phyloP scores from a whole-genome alignment of 805 yeast genomes.

The Wickerhamiella bombiphila region DNA sequence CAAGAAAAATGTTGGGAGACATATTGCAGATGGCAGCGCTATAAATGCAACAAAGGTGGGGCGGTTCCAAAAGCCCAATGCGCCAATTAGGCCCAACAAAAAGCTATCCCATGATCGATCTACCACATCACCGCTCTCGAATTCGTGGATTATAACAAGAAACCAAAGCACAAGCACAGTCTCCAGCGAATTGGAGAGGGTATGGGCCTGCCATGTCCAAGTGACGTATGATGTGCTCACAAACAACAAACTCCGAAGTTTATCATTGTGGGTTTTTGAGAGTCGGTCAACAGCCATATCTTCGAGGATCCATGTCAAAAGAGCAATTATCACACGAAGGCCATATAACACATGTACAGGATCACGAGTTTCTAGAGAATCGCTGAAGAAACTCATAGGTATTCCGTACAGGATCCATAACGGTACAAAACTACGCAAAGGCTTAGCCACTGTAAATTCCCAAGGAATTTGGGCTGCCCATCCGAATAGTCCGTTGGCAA shows the following conservation, averaged over 20 bases:
- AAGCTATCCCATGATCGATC: conserved; percentile 25
- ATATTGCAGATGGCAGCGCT: conserved; percentile 39
- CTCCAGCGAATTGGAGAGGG: conserved; percentile 81
- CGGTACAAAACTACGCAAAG: conserved; percentile 62
- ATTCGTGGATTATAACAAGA: conserved; percentile 35
- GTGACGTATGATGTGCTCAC: conserved; percentile 53
- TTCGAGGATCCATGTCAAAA: conserved; percentile 26
- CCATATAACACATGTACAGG: conserved; percentile 41
- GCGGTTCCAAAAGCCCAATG: conserved; percentile 71
- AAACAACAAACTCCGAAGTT: conserved; percentile 27
- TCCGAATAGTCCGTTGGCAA: conserved; percentile 32
- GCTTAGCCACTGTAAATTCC: conserved; percentile 52
- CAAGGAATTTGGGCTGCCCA: conserved; percentile 50
- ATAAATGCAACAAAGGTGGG: conserved; percentile 71
- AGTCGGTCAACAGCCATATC: conserved; percentile 34
- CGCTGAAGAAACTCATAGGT: conserved; percentile 38
- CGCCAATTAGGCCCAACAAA: conserved; percentile 36
- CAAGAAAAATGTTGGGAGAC: conserved; percentile 31
- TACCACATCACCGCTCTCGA: conserved; percentile 16
- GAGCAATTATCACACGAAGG: conserved; percentile 35
- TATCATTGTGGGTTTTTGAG: conserved; percentile 35
- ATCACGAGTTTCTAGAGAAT: conserved; percentile 16
- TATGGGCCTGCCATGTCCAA: conserved; percentile 66
- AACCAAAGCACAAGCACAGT: conserved; percentile 34
- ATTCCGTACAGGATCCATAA: conserved; percentile 49